These are phyloP conservation scores for Leptographium lundbergii DNA, from an alignment of 2,329 filamentous ascomycete genomes.

Conservation along the genomic window DNA sequence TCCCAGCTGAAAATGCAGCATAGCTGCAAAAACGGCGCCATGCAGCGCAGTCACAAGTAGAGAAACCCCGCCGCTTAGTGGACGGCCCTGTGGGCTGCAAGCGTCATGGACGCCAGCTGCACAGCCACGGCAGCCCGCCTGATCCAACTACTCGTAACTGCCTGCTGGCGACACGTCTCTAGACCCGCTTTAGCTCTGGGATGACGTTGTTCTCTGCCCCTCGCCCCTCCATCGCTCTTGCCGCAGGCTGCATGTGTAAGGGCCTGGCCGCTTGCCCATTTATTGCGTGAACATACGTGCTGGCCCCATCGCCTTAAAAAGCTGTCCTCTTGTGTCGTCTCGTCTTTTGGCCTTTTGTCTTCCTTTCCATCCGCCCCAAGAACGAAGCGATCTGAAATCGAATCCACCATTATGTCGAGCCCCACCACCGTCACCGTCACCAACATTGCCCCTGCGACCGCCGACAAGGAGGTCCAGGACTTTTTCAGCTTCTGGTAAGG, in stretches of 20 bases:
- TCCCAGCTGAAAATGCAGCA: not conserved
- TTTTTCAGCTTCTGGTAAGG: constrained; percentile 94
- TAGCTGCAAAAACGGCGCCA: not conserved
- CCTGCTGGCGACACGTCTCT: not conserved
- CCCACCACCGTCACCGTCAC: constrained; percentile 48
- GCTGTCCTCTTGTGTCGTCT: not conserved
- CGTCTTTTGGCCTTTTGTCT: not conserved
- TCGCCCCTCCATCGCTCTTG: constrained; percentile 5
- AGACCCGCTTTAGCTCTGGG: not conserved
- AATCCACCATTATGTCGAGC: constrained; percentile 9
- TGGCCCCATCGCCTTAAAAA: not conserved
- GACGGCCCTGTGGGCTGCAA: too few relatives aligned
- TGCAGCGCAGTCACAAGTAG: not conserved
- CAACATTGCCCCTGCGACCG: constrained; percentile 72
- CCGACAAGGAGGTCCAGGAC: constrained; percentile 82
- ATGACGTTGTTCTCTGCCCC: constrained; percentile 8
- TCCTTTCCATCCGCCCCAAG: not conserved
- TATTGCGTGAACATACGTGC: not conserved
- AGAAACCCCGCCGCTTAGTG: not conserved
- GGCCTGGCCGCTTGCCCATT: not conserved
- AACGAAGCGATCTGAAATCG: not conserved
- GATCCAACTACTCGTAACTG: too few relatives aligned
- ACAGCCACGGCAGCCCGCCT: constrained; percentile 1
- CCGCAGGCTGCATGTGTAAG: not conserved
- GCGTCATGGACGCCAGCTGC: not conserved